These are phyloP conservation scores for Tricholoma flavovirens DNA, from an alignment of 768 basidiomycete genomes.

Conservation along the genomic window DNA sequence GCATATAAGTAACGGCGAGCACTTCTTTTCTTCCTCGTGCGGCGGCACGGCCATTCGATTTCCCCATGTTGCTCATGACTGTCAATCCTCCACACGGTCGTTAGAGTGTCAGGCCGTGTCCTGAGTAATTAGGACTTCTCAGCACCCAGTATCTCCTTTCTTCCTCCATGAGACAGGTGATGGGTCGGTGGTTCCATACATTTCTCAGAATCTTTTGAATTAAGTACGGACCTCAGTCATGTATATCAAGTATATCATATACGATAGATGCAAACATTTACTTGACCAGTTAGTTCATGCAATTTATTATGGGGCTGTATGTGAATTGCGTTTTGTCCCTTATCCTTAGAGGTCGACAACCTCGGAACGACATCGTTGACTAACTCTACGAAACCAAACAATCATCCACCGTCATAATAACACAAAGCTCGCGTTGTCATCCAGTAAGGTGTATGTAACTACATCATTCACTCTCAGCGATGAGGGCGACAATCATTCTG, in stretches of 20 bases:
- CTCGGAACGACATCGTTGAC: neutral
- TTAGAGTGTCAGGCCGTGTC: conserved; percentile 89
- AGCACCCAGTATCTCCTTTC: conserved; percentile 66
- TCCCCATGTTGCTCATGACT: conserved; percentile 91
- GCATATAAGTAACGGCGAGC: conserved; percentile 1
- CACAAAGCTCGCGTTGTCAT: conserved; percentile 1
- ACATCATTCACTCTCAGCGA: conserved; percentile 65
- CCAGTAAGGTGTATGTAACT: too few species aligned
- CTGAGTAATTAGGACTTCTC: conserved; percentile 72
- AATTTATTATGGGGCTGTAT: too few species aligned
- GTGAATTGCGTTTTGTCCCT: too few species aligned
- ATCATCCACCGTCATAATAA: conserved; percentile 4
- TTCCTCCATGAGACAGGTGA: conserved; percentile 39
- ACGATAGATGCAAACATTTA: too few species aligned
- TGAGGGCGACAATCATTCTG: conserved; percentile 85
- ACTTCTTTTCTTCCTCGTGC: conserved; percentile 46
- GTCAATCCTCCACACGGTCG: conserved; percentile 54
- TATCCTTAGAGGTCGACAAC: too few species aligned
- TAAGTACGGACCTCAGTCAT: neutral
- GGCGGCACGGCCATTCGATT: conserved; percentile 71
- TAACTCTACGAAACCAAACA: conserved; percentile 1
- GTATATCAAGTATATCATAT: too few species aligned
- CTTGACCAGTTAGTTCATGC: too few species aligned
- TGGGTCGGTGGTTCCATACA: conserved; percentile 77
- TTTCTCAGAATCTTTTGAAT: conserved; percentile 5